phyloP scores from a whole-genome alignment of 1,139 yeast species.

The Blastobotrys raffinosifermentans region DNA sequence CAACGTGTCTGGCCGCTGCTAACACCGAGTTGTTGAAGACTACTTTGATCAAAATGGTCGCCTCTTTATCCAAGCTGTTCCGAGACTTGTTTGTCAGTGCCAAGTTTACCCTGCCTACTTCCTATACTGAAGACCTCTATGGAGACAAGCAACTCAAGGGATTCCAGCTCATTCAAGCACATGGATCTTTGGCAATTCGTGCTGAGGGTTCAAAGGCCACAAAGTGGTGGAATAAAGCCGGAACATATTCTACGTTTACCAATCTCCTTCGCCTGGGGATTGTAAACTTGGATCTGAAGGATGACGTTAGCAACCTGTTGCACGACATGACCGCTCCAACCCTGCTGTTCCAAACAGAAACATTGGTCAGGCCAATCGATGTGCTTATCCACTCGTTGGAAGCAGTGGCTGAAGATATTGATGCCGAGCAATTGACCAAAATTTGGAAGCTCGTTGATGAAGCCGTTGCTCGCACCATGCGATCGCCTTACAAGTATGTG shows the following conservation, averaged over 20 bases:
- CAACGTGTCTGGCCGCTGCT: slow-evolving; percentile 32
- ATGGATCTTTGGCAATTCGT: slow-evolving; percentile 30
- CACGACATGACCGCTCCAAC: slow-evolving; percentile 40
- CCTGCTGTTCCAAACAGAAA: slow-evolving; percentile 44
- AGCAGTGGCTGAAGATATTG: slow-evolving; percentile 8
- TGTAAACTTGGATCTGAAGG: slow-evolving; percentile 33
- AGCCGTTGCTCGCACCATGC: slow-evolving; percentile 58
- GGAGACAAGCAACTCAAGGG: slow-evolving; percentile 18
- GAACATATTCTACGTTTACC: slow-evolving; percentile 51
- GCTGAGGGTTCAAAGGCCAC: slow-evolving; percentile 28
- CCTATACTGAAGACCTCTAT: slow-evolving; percentile 13
- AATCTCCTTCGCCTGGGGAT: slow-evolving; percentile 49
- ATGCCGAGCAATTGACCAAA: slow-evolving; percentile 15
- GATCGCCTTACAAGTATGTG: slow-evolving; percentile 76
- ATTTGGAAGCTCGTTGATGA: slow-evolving; percentile 69
- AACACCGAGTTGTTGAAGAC: slow-evolving; percentile 37
- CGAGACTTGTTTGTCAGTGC: slow-evolving; percentile 20
- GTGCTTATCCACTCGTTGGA: slow-evolving; percentile 26
- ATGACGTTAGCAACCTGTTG: slow-evolving; percentile 39
- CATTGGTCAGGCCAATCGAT: slow-evolving; percentile 29
- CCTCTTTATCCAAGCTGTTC: slow-evolving; percentile 18
- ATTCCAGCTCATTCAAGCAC: slow-evolving; percentile 29
- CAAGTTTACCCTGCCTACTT: slow-evolving; percentile 20
- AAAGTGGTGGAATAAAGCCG: slow-evolving; percentile 61
- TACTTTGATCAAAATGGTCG: slow-evolving; percentile 19